A percentile compares a stretch with the other conserved stretches of the same genome.
Evolutionary conservation across 495 filamentous ascomycete species (phyloP).

Genomic region (Hypomontagnella submonticulosa): DNA sequence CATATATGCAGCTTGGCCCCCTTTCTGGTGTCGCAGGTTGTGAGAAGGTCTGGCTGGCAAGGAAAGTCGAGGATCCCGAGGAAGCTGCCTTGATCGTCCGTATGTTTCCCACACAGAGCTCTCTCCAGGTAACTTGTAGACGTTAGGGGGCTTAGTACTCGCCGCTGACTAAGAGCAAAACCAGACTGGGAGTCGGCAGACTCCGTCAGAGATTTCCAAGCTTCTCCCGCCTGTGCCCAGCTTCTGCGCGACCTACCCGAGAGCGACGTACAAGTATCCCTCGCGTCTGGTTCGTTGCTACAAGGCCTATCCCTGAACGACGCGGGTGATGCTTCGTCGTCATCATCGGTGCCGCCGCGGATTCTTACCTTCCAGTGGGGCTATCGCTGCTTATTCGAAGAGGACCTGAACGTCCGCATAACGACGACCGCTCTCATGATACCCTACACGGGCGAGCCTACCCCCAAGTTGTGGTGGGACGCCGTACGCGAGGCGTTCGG

Average conservation of each 20-base stretch:
- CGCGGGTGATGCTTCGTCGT: no score
- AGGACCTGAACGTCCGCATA: conserved; percentile 23
- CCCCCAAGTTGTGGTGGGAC: not conserved
- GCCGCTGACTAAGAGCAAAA: not conserved
- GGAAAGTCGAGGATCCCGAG: conserved; percentile 44
- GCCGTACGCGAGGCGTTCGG: not conserved
- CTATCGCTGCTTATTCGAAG: no score
- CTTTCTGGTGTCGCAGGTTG: conserved; percentile 24
- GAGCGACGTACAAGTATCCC: conserved; percentile 20
- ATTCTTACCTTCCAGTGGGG: conserved; percentile 14
- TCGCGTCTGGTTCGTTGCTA: not conserved
- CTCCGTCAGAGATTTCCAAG: conserved; percentile 37
- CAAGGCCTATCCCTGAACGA: no score
- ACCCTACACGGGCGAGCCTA: conserved; percentile 2
- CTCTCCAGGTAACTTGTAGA: no score
- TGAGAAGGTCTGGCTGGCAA: conserved; percentile 34
- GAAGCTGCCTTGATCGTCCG: conserved; percentile 43
- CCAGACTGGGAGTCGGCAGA: conserved; percentile 25
- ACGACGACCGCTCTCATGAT: conserved; percentile 31
- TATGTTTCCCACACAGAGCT: conserved; percentile 5
- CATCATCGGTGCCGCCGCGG: conserved; percentile 2
- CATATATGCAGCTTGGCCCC: conserved; percentile 37
- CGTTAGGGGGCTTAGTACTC: no score
- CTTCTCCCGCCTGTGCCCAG: conserved; percentile 37
- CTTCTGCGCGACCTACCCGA: conserved; percentile 40